Base-by-base conservation (phyloP, 2,329 filamentous ascomycete genomes). In the Xylariaceae sp. region DNA sequence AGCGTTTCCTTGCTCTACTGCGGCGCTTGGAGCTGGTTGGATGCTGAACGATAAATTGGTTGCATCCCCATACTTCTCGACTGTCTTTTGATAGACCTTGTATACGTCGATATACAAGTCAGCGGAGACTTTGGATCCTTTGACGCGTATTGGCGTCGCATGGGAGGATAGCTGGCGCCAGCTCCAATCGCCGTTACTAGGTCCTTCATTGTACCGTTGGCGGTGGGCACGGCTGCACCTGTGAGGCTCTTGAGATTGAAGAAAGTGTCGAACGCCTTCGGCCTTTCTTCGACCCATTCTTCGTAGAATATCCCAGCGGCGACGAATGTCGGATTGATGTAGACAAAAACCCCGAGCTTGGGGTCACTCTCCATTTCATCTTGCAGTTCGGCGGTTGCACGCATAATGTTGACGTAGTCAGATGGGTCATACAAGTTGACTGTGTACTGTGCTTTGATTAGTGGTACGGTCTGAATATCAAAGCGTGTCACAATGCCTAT, bases 401-500 rank as follows among this genome's bases (percentile, higher is more conserved):
- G 43, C 11, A 58, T 38, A 47, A 60, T 47, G 10, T 55, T 51
- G 42, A 17, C 41, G 18, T 45, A 56, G 46, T 54, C 57, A 1
- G 48, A 31, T 5, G 46, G 46, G 34, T 56, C 34, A 33, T 58
- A 61, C 1, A 58, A 31, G 12, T 49, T 45, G 36, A 57, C 18
- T 6, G 47, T 54, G 40, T 48, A 60, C 38, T 55, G 54, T 6
- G 48, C 18, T 12, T 54, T 53, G 42, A 48, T 48, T 12, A 38
- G 28, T 5, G 59, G 54, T 31, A 55, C 48, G 11, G 50, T 53
- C 34, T 56, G 46, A 22, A 57, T 45, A 28, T 53, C 54, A 31
- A 58, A 58, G 7, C 48, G 50, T 2, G 57, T 60, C 6, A 58
- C 54, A 34, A 58, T 54, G 14, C 53, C 55, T 58, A 31, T 50